Conservation (phyloP, 129 eudicot genomes). For the Lonicera japonica region DNA sequence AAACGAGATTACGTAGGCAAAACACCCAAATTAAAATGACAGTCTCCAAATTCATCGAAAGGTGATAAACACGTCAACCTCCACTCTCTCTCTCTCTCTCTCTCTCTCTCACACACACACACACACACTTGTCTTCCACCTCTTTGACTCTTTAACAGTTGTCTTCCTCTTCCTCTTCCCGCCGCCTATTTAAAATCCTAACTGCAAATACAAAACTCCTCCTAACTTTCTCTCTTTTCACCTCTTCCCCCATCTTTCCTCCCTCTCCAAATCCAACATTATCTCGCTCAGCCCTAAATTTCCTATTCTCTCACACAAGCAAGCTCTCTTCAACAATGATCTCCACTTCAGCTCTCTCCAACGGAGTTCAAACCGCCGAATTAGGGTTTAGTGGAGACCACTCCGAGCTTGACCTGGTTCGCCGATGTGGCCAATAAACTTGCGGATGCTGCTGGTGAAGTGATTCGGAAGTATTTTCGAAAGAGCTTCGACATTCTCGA, state of each 20-base stretch:
- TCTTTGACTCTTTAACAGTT: slow-evolving; percentile 25
- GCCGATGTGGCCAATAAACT: slow-evolving; percentile 46
- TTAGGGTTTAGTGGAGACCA: slow-evolving; percentile 11
- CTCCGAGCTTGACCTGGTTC: slow-evolving; percentile 58
- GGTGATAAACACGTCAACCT: slow-evolving; percentile 16
- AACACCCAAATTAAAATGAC: too few relatives aligned
- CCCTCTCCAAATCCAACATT: slow-evolving; percentile 14
- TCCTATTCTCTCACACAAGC: slow-evolving; percentile 10
- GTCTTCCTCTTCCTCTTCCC: neutral
- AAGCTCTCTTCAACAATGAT: slow-evolving; percentile 22
- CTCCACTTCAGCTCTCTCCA: slow-evolving; percentile 20
- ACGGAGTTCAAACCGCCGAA: slow-evolving; percentile 9
- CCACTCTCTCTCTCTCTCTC: too few relatives aligned
- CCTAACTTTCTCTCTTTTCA: slow-evolving; percentile 34
- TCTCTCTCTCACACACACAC: too few relatives aligned
- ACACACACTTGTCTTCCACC: slow-evolving; percentile 16
- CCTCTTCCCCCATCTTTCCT: slow-evolving; percentile 11
- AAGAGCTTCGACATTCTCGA: slow-evolving; percentile 71
- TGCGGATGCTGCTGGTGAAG: slow-evolving; percentile 90
- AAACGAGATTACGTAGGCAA: too few relatives aligned
- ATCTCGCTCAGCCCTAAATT: slow-evolving; percentile 16
- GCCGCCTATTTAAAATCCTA: slow-evolving; percentile 1
- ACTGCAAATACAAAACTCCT: slow-evolving; percentile 32
- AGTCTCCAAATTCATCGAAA: neutral
- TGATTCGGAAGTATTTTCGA: slow-evolving; percentile 87